Evolutionary conservation across 2,329 filamentous ascomycete genomes (phyloP).

Genomic region (Xylaria sp.): DNA sequence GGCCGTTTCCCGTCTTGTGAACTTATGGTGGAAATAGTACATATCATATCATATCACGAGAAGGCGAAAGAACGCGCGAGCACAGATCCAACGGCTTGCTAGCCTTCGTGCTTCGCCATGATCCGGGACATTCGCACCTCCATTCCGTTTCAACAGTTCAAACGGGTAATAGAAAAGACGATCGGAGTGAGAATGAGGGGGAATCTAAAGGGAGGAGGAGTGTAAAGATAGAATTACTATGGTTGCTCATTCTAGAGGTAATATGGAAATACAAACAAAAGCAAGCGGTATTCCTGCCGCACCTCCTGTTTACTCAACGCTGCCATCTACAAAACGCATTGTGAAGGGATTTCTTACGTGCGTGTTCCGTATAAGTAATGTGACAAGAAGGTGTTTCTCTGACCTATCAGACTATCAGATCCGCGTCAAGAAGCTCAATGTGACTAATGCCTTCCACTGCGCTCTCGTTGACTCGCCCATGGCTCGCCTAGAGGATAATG

Average conservation of each 20-base stretch:
- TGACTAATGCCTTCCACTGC: slow-evolving; percentile 62
- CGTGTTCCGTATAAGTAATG: slow-evolving; percentile 3
- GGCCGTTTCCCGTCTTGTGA: not conserved
- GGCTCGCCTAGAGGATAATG: slow-evolving; percentile 44
- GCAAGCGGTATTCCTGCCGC: not conserved
- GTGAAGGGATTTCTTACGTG: slow-evolving; percentile 9
- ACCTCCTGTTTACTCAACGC: not conserved
- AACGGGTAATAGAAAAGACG: not conserved
- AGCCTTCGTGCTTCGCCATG: not conserved
- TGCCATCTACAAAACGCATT: not conserved
- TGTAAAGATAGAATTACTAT: slow-evolving; percentile 6
- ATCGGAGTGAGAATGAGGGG: not conserved
- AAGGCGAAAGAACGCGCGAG: not conserved
- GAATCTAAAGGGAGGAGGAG: not conserved
- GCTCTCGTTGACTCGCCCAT: slow-evolving; percentile 53
- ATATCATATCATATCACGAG: not conserved
- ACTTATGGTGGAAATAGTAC: not conserved
- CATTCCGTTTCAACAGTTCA: not conserved
- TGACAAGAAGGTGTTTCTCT: not conserved
- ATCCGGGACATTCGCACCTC: not conserved
- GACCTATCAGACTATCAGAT: slow-evolving; percentile 26
- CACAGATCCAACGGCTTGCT: not conserved
- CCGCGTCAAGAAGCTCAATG: slow-evolving; percentile 54
- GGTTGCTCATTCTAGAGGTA: slow-evolving; percentile 1
- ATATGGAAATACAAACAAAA: slow-evolving; percentile 7